Evolutionary conservation across 225 moss, liverwort and hornwort species (phyloP), one percentile per base, ranked within the genome.

Genomic region (Sphagnum tenellum): DNA sequence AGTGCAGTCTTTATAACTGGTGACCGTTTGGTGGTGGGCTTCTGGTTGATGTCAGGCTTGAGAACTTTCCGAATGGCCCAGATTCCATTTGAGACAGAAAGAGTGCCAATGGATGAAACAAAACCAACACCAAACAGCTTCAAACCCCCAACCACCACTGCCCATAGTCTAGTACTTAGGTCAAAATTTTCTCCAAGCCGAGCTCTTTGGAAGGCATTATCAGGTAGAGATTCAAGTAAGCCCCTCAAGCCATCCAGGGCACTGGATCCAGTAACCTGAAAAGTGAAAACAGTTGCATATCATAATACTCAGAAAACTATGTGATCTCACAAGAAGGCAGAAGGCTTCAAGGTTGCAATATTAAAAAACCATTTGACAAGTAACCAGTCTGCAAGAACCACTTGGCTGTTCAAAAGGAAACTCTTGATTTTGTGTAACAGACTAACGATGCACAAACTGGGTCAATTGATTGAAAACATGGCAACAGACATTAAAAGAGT

Each of bases 91-190:
- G 87, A 79, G 48, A 80, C 75, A 48, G 86, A 64, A 56, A 92
- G 73, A 47, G 95, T 96, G 61, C 84, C 89, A 59, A 96, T 49
- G 50, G 84, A 84, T 12, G 95, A 96, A 66, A 96, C 56, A 45
- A 89, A 65, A 65, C 92, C 95, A 64, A 96, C 95, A 66, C 76
- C 89, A 48, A 89, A 92, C 64, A 96, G 92, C 78, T 96, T 96
- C 59, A 89, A 54, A 45, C 95, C 95, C 63, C 92, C 92, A 12
- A 89, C 84, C 46, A 89, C 8, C 45, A 96, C 88, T 60, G 86
- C 92, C 11, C 86, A 78, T 8, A 62, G 64, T 71, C 95, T 86
- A 48, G 89, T 81, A 62, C 59, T 71, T 62, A 88, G 47, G 46
- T 53, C 81, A 65, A 84, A 96, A 61, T 58, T 83, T 64, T 90